Base-by-base conservation (phyloP, 805 yeast genomes). In the Maudiozyma pseudohumilis region DNA sequence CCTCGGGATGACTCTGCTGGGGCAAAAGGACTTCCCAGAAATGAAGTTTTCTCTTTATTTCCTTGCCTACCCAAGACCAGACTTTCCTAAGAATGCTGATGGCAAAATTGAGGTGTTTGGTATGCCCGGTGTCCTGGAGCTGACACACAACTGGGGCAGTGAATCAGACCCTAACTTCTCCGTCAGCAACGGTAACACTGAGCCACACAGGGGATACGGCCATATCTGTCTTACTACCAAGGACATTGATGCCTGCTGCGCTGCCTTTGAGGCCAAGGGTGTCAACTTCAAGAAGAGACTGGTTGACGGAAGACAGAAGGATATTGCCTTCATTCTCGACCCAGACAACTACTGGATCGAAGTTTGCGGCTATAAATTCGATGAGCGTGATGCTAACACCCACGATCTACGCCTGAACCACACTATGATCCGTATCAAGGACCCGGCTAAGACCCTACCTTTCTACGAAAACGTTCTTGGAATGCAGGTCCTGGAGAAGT, bases 301-400 rank as follows among this genome's bases (percentile, higher is more conserved):
- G 47, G 61, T 74, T 27, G 97, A 89, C 56, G 98, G 98, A 26
- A 77, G 96, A 62, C 95, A 85, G 64, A 79, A 77, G 61, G 72
- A 86, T 60, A 88, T 92, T 65, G 97, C 97, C 0, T 92, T 89
- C 61, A 94, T 80, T 6, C 72, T 88, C 49, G 98, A 92, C 54
- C 96, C 97, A 6, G 89, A 89, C 62, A 92, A 92, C 50, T 92
- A 92, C 65, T 89, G 98, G 98, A 74, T 89, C 52, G 98, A 89
- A 68, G 64, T 89, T 53, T 74, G 89, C 48, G 77, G 76, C 52
- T 78, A 74, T 49, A 68, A 63, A 15, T 73, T 88, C 47, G 77
- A 77, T 53, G 77, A 73, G 48, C 68, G 63, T 13, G 27, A 32
- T 15, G 35, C 22, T 4, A 43, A 51, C 38, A 43, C 48, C 29